A percentile compares a stretch with the other conserved stretches of the same genome.
phyloP scores from a whole-genome alignment of 768 basidiomycete species.

The Kwoniella sp. region DNA sequence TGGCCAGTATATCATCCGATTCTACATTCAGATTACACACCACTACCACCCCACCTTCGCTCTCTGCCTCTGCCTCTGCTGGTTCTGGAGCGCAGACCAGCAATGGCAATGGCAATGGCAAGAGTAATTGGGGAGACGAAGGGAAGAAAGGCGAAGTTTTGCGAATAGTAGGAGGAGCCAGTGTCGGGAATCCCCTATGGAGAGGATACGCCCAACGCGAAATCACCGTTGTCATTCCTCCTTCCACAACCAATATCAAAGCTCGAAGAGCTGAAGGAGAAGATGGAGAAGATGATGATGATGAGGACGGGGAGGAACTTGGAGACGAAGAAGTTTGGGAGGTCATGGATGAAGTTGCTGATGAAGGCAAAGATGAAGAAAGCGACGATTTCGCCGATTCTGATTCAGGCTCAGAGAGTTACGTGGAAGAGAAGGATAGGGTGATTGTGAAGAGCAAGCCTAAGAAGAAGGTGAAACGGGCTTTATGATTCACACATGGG shows the following conservation, averaged over 20 bases:
- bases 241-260: slow-evolving; percentile 5
- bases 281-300: slow-evolving; percentile 23
- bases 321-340: slow-evolving; percentile 38
- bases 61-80: not conserved
- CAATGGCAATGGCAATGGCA: not conserved
- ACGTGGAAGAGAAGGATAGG: slow-evolving; percentile 14
- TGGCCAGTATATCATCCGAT: slow-evolving; percentile 26
- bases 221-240: not conserved
- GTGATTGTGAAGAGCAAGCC: slow-evolving; percentile 11
- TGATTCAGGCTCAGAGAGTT: not conserved
- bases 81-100: not conserved
- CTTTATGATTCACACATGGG: not conserved
- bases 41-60: slow-evolving; percentile 24
- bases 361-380: slow-evolving; percentile 22
- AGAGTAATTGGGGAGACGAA: slow-evolving; percentile 17
- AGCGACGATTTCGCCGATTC: slow-evolving; percentile 15
- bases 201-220: slow-evolving; percentile 30
- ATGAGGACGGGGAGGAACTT: slow-evolving; percentile 26
- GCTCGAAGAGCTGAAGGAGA: slow-evolving; percentile 16
- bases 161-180: slow-evolving; percentile 37
- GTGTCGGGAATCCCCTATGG: slow-evolving; percentile 34
- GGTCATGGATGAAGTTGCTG: slow-evolving; percentile 30
- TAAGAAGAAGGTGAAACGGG: slow-evolving; percentile 16
- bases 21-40: slow-evolving; percentile 34
- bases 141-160: slow-evolving; percentile 37